These are phyloP conservation scores for Thielaviopsis musarum DNA, from an alignment of 2,329 filamentous ascomycete species.

Conservation along the genomic window DNA sequence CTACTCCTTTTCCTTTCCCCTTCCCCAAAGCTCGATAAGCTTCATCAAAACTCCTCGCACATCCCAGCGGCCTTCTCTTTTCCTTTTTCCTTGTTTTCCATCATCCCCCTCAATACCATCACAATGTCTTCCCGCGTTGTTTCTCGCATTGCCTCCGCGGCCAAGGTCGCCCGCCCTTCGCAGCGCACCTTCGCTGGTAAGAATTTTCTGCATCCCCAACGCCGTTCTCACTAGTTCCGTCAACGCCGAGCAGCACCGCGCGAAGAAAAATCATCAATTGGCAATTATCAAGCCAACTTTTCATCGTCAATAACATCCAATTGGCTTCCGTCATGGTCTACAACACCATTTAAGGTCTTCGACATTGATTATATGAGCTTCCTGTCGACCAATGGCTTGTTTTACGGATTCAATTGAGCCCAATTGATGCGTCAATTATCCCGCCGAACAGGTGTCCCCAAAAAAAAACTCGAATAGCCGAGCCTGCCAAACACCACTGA, in stretches of 20 bases:
- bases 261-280: slow-evolving; percentile 9
- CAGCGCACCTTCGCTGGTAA: slow-evolving; percentile 13
- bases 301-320: slow-evolving; percentile 5
- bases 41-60: slow-evolving; percentile 13
- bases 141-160: slow-evolving; percentile 13
- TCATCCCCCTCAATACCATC: slow-evolving; percentile 12
- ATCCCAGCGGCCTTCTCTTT: slow-evolving; percentile 13
- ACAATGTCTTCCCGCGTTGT: slow-evolving; percentile 13
- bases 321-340: neutral
- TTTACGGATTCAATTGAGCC: neutral
- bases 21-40: slow-evolving; percentile 13
- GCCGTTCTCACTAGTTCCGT: slow-evolving; percentile 9
- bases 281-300: neutral
- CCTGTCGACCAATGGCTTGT: slow-evolving; percentile 5
- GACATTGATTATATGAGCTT: neutral
- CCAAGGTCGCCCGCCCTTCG: slow-evolving; percentile 13
- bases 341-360: neutral
- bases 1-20: slow-evolving; percentile 13
- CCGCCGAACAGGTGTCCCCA: slow-evolving; percentile 10
- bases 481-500: neutral
- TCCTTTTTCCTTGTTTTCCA: slow-evolving; percentile 13
- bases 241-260: slow-evolving; percentile 5
- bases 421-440: slow-evolving; percentile 8
- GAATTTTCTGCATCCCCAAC: slow-evolving; percentile 10
- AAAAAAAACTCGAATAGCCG: neutral